phyloP scores from a whole-genome alignment of 2,329 filamentous ascomycete species.

The Botrytis sinoallii region DNA sequence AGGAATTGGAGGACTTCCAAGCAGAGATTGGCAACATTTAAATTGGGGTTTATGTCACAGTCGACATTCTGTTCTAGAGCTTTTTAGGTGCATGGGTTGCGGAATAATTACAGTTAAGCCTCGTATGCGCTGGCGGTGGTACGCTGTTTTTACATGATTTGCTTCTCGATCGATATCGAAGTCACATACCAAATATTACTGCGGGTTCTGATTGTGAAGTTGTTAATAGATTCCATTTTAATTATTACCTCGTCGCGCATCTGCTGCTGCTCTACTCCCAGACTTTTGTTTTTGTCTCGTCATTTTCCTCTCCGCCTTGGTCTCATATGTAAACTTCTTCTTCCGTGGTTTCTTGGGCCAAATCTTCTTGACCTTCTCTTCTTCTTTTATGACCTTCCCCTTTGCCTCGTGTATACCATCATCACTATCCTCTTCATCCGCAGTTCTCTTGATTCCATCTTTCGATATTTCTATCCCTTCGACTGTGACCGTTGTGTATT shows the following conservation, averaged over 20 bases:
- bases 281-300: conserved; percentile 67
- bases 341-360: conserved; percentile 70
- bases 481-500: conserved; percentile 91
- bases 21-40: conserved; percentile 91
- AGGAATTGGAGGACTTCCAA: conserved; percentile 89
- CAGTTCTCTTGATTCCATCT: conserved; percentile 64
- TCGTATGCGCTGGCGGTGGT: conserved; percentile 34
- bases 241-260: conserved; percentile 35
- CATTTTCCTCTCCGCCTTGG: conserved; percentile 77
- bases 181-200: conserved; percentile 27
- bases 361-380: conserved; percentile 44
- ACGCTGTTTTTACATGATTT: conserved; percentile 29
- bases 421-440: conserved; percentile 38
- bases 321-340: conserved; percentile 90
- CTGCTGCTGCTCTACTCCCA: conserved; percentile 49
- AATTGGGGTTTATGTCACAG: conserved; percentile 22
- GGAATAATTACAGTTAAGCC: conserved; percentile 31
- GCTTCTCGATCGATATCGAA: conserved; percentile 31
- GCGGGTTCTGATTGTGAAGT: conserved; percentile 20
- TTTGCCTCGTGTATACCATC: conserved; percentile 37
- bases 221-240: conserved; percentile 25
- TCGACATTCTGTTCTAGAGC: conserved; percentile 23
- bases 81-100: conserved; percentile 24
- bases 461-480: conserved; percentile 80
- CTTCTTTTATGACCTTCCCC: conserved; percentile 34